Percentiles rank a stretch among this genome's conserved stretches.
Conservation (phyloP, 352 stramenopile species). For the Elongisporangium undulatum region DNA sequence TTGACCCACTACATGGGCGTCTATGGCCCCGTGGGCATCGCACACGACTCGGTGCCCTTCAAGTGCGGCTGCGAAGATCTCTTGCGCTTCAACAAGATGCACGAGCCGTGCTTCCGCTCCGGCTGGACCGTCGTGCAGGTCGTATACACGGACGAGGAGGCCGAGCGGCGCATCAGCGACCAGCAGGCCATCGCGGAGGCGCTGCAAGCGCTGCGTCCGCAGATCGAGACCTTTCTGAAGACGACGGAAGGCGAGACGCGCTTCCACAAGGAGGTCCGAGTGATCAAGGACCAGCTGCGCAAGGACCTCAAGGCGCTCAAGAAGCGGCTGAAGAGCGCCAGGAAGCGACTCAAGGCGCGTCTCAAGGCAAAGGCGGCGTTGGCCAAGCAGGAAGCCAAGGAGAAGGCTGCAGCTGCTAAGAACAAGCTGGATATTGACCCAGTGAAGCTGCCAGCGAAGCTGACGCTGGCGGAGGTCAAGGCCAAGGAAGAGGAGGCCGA, state of each 20-base stretch:
- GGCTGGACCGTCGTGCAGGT: conserved; percentile 65
- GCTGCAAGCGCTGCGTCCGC: conserved; percentile 37
- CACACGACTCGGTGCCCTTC: conserved; percentile 60
- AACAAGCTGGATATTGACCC: conserved; percentile 12
- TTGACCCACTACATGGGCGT: conserved; percentile 56
- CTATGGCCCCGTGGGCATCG: conserved; percentile 58
- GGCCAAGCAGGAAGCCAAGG: neutral
- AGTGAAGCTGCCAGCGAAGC: conserved; percentile 17
- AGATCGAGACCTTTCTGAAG: conserved; percentile 55
- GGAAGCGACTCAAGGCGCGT: conserved; percentile 18
- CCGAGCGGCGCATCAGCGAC: conserved; percentile 33
- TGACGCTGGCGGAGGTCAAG: conserved; percentile 33
- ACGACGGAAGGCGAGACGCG: conserved; percentile 57
- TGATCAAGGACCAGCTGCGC: conserved; percentile 38
- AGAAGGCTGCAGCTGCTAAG: neutral
- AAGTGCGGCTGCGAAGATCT: conserved; percentile 67
- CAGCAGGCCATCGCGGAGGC: conserved; percentile 41
- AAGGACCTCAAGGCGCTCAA: conserved; percentile 31
- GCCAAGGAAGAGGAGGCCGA: conserved; percentile 28
- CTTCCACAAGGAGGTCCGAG: conserved; percentile 54
- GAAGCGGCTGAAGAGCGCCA: conserved; percentile 28
- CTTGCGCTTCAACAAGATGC: conserved; percentile 59
- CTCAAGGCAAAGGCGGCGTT: conserved; percentile 4
- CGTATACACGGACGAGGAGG: conserved; percentile 57
- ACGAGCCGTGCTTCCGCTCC: conserved; percentile 51